Conservation (phyloP, 73 alveolate genomes). For the Tetrahymena malaccensis region DNA sequence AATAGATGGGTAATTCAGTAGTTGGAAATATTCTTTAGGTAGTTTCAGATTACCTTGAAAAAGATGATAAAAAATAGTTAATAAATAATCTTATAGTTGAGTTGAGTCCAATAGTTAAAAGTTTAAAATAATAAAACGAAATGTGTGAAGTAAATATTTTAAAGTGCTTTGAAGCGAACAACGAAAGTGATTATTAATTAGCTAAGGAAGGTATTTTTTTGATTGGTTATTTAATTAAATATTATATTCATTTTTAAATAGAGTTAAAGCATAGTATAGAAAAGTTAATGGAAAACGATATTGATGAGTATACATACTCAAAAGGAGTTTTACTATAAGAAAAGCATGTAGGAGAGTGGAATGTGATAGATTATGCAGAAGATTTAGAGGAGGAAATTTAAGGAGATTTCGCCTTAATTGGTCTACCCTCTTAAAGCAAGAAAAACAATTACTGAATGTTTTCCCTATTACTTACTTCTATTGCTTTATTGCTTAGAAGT, state of each 20-base stretch:
- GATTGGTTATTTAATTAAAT: background rate
- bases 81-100: background rate
- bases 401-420: background rate
- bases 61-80: background rate
- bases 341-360: background rate
- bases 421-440: background rate
- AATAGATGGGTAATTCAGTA: background rate
- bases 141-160: background rate
- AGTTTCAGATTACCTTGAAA: background rate
- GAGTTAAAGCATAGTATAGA: background rate
- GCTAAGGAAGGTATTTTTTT: background rate
- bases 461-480: no score
- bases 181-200: background rate
- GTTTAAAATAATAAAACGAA: background rate
- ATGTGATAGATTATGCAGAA: background rate
- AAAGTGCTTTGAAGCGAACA: background rate
- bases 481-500: background rate
- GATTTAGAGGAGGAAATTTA: background rate
- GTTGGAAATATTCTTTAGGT: background rate
- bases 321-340: background rate
- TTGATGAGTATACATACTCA: background rate
- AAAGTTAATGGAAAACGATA: background rate
- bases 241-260: background rate
- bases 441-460: background rate
- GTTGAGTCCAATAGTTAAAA: background rate